Conservation (phyloP, 495 filamentous ascomycete genomes). For the Cenococcum geophilum region DNA sequence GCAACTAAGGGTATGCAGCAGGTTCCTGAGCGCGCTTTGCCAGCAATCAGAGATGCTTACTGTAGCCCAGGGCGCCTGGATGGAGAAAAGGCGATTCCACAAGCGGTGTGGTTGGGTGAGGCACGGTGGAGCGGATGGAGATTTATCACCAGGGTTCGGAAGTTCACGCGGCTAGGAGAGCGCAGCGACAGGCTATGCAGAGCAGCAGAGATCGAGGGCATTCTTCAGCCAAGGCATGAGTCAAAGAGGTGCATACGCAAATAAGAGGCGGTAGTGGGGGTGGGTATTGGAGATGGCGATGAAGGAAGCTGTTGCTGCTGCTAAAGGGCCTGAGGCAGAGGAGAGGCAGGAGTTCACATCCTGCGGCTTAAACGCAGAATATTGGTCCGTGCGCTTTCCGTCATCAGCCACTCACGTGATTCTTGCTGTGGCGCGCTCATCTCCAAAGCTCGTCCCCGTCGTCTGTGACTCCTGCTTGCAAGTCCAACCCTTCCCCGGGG, state of each 20-base stretch:
- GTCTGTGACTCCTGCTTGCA: conserved; percentile 24
- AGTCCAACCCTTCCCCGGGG: conserved; percentile 24
- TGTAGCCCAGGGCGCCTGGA: background rate
- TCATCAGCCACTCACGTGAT: background rate
- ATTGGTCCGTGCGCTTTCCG: background rate
- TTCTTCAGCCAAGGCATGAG: background rate
- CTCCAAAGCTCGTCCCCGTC: background rate
- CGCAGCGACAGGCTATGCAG: background rate
- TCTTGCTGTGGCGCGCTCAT: conserved; percentile 5
- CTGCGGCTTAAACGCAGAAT: background rate
- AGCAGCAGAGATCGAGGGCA: conserved; percentile 4
- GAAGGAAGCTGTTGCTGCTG: conserved; percentile 1
- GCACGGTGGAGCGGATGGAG: background rate
- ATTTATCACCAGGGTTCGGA: conserved; percentile 22
- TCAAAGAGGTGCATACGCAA: background rate
- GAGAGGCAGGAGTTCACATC: background rate
- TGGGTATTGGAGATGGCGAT: conserved; percentile 14
- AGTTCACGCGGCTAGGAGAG: conserved; percentile 19
- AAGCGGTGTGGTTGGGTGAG: background rate
- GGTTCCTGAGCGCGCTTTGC: background rate
- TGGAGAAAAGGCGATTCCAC: background rate
- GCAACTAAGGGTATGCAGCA: conserved; percentile 10
- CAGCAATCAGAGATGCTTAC: background rate
- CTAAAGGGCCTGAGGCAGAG: conserved; percentile 3
- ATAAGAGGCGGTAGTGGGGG: background rate